Evolutionary conservation across 805 yeast species (phyloP).

Genomic region (Torulaspora quercuum): DNA sequence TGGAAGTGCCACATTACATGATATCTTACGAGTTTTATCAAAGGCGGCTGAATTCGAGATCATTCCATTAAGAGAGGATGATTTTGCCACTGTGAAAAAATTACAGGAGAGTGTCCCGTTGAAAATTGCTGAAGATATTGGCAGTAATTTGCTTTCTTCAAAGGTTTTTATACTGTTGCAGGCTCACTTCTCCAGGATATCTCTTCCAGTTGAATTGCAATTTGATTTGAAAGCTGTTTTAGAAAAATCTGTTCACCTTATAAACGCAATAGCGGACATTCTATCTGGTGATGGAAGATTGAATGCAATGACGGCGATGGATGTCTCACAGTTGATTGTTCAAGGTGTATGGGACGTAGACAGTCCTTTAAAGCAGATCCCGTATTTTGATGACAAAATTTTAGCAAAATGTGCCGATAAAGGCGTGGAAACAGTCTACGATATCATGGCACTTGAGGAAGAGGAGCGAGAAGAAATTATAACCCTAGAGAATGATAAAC

Average conservation of each 20-base stretch:
- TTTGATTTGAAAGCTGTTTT: conserved; percentile 56
- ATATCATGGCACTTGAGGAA: conserved; percentile 72
- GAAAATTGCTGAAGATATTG: conserved; percentile 39
- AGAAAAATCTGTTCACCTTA: conserved; percentile 45
- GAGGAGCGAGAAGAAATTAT: conserved; percentile 62
- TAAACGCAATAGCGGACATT: conserved; percentile 69
- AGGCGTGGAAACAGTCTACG: conserved; percentile 70
- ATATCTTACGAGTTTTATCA: conserved; percentile 61
- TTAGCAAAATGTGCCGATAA: conserved; percentile 52
- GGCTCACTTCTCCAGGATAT: conserved; percentile 70
- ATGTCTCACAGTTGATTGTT: conserved; percentile 78
- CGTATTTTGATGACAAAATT: conserved; percentile 51
- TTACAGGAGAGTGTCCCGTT: conserved; percentile 63
- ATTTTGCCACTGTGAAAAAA: conserved; percentile 45
- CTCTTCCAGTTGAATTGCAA: conserved; percentile 57
- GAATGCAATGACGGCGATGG: conserved; percentile 80
- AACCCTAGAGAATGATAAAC: conserved; percentile 47
- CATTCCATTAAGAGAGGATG: conserved; percentile 61
- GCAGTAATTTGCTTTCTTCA: conserved; percentile 49
- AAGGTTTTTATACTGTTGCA: conserved; percentile 76
- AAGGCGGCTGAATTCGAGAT: conserved; percentile 71
- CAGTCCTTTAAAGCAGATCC: conserved; percentile 75
- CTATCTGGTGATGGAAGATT: conserved; percentile 76
- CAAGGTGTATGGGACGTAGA: conserved; percentile 86
- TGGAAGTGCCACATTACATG: conserved; percentile 54